Percentiles rank a stretch among this genome's conserved stretches.
Conservation (phyloP, 495 filamentous ascomycete genomes). For the Lepidopterella palustris region DNA sequence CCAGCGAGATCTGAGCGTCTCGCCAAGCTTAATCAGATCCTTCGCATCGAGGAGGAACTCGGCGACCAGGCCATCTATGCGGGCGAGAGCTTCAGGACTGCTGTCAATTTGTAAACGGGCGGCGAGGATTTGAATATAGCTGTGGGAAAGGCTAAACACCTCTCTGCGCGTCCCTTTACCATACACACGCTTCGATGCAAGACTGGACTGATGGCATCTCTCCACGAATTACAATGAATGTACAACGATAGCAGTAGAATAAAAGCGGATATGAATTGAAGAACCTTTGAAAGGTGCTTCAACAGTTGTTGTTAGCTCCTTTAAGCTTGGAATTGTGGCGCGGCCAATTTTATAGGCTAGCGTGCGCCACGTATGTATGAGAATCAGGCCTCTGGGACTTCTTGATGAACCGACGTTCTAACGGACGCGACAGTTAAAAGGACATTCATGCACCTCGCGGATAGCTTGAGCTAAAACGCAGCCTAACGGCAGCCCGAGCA, state of each 20-base stretch:
- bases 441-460: too few species aligned
- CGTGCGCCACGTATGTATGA: too few species aligned
- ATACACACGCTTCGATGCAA: neutral
- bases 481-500: too few species aligned
- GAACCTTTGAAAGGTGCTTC: too few species aligned
- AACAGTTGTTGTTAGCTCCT: too few species aligned
- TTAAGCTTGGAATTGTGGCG: too few species aligned
- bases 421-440: too few species aligned
- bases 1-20: constrained; percentile 93
- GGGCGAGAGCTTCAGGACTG: constrained; percentile 80
- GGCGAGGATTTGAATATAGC: neutral
- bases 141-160: neutral
- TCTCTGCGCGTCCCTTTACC: neutral
- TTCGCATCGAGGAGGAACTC: constrained; percentile 99
- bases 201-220: neutral
- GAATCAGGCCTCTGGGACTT: too few species aligned
- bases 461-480: too few species aligned
- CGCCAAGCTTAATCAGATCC: constrained; percentile 99
- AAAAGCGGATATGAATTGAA: too few species aligned
- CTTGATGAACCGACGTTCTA: too few species aligned
- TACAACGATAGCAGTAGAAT: neutral
- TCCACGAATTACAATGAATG: neutral
- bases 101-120: constrained; percentile 71
- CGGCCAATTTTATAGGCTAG: too few species aligned
- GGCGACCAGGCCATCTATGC: constrained; percentile 85